Evolutionary conservation across 352 stramenopile genomes (phyloP), one percentile per base, ranked within the genome.

Genomic region (Elongisporangium undulatum): DNA sequence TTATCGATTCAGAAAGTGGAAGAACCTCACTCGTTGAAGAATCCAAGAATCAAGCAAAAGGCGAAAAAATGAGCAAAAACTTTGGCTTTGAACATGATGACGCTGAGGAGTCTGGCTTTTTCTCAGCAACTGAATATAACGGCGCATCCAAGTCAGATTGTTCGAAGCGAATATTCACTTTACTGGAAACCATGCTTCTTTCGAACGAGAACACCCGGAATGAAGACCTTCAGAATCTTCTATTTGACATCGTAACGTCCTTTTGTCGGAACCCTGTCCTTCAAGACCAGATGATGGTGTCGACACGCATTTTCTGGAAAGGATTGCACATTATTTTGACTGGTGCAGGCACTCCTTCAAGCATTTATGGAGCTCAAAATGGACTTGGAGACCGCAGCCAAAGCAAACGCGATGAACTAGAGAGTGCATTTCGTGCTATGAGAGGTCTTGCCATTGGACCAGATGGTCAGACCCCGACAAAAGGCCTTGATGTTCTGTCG

Each of bases 261-360:
- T 65, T 93, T 26, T 91, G 81, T 50, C 65, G 67, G 12, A 85
- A 72, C 39, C 63, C 45, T 15, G 68, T 70, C 6, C 62, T 93
- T 0, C 84, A 90, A 57, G 63, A 86, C 19, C 76, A 90, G 64
- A 82, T 93, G 15, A 74, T 91, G 39, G 55, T 67, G 22, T 78
- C 70, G 19, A 90, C 81, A 6, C 72, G 83, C 10, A 58, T 93
- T 12, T 93, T 93, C 56, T 93, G 84, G 84, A 85, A 89, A 62
- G 79, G 75, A 2, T 60, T 93, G 17, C 90, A 93, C 56, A 67
- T 93, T 39, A 84, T 93, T 29, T 60, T 93, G 34, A 79, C 77
- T 12, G 88, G 79, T 9, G 79, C 81, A 6, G 83, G 88, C 53
- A 83, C 72, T 50, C 69, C 71, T 19, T 71, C 74, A 16, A 77